Conservation (phyloP, 1,139 yeast genomes). For the Lodderomyces beijingensis region DNA sequence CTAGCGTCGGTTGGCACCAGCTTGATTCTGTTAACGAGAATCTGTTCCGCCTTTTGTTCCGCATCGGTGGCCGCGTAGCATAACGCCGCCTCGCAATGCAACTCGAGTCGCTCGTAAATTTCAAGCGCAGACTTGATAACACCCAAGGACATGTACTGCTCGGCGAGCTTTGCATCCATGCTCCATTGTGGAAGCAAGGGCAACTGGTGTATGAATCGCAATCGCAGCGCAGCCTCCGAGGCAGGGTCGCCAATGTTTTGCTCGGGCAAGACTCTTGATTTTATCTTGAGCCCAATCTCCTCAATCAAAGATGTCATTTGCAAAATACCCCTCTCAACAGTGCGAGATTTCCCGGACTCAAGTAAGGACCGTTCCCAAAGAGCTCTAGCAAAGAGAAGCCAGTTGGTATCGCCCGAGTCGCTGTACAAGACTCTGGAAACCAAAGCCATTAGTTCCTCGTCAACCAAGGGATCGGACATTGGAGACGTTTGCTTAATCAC, state of each 20-base stretch:
- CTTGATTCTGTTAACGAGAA: conserved; percentile 53
- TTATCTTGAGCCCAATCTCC: conserved; percentile 73
- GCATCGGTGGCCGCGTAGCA: conserved; percentile 88
- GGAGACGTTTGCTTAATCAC: conserved; percentile 72
- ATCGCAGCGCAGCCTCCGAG: conserved; percentile 45
- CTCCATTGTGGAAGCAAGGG: conserved; percentile 84
- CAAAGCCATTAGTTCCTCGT: conserved; percentile 76
- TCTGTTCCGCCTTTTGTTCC: conserved; percentile 58
- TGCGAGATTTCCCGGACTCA: conserved; percentile 76
- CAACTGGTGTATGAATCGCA: conserved; percentile 68
- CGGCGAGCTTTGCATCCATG: conserved; percentile 79
- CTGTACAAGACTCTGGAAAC: conserved; percentile 66
- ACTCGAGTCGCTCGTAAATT: conserved; percentile 74
- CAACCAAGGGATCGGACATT: conserved; percentile 61
- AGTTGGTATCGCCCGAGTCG: conserved; percentile 49
- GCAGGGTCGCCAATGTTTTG: conserved; percentile 18
- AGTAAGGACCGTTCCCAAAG: conserved; percentile 86
- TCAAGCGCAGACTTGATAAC: conserved; percentile 83
- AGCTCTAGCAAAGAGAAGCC: conserved; percentile 80
- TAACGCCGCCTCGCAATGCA: conserved; percentile 81
- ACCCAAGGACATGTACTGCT: conserved; percentile 83
- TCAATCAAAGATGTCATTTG: conserved; percentile 93
- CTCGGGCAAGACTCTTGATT: conserved; percentile 57
- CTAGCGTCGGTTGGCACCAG: conserved; percentile 73
- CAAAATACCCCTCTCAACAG: conserved; percentile 88